Evolutionary conservation across 164 flowering plant species (phyloP), one percentile per base, ranked within the genome.

Genomic region (Stephania japonica): DNA sequence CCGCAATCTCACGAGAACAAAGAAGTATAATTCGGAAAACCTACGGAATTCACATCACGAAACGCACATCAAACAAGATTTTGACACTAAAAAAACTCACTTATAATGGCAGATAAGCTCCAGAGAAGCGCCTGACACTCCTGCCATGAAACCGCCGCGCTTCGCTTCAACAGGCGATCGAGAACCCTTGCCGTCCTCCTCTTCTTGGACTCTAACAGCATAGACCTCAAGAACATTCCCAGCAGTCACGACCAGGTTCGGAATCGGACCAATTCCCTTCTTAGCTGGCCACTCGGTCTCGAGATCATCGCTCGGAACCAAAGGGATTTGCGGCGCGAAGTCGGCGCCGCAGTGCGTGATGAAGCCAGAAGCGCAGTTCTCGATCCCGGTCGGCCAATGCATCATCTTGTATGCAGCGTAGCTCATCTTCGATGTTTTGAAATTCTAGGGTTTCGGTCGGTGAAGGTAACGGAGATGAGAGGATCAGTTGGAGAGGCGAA

Each of bases 331-430:
- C 0, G 91, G 86, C 0, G 80, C 76, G 47, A 71, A 82, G 74
- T 90, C 91, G 18, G 93, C 83, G 50, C 85, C 79, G 62, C 80
- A 83, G 65, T 93, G 97, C 8, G 97, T 87, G 78, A 95, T 79
- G 86, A 83, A 95, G 12, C 98, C 99, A 13, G 99, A 86, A 0
- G 88, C 94, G 78, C 94, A 93, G 83, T 86, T 87, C 83, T 91
- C 94, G 76, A 95, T 87, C 56, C 92, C 99, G 24, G 99, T 95
- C 5, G 99, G 89, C 84, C 85, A 86, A 78, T 95, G 99, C 97
- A 95, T 86, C 92, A 91, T 85, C 84, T 89, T 95, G 87, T 78
- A 90, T 27, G 97, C 96, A 41, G 97, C 97, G 88, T 77, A 95
- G 74, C 98, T 93, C 99, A 93, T 94, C 64, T 76, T 72, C 63